Conservation (phyloP, 257 asterid species). For the Buddleja alternifolia region DNA sequence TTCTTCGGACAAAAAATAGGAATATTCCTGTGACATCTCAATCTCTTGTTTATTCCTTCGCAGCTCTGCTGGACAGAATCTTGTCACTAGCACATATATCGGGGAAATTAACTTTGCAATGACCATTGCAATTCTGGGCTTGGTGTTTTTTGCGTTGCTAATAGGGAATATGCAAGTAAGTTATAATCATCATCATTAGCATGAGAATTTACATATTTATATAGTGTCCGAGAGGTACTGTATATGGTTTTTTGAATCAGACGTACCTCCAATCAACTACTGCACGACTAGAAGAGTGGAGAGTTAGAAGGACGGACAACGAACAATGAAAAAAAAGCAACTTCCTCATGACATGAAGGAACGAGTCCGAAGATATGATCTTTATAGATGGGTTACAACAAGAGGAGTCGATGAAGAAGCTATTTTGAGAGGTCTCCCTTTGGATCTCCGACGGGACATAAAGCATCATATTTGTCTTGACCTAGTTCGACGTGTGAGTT, state of each 20-base stretch:
- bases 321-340: constrained; percentile 78
- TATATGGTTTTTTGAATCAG: constrained; percentile 26
- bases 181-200: background rate
- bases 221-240: background rate
- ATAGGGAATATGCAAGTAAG: constrained; percentile 85
- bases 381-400: constrained; percentile 62
- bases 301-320: constrained; percentile 62
- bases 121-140: constrained; percentile 62
- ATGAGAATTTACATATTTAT: too few species aligned
- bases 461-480: constrained; percentile 72
- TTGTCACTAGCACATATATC: constrained; percentile 51
- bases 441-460: constrained; percentile 71
- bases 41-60: constrained; percentile 18
- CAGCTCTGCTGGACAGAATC: constrained; percentile 79
- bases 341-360: constrained; percentile 62
- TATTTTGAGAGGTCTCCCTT: constrained; percentile 51
- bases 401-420: constrained; percentile 72
- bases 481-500: constrained; percentile 71
- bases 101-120: constrained; percentile 70
- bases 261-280: constrained; percentile 65
- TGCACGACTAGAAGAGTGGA: constrained; percentile 71
- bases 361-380: constrained; percentile 55
- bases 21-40: too few species aligned
- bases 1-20: too few species aligned
- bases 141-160: constrained; percentile 68